A percentile compares a stretch with the other conserved stretches of the same genome.
Conservation (phyloP, 169 alveolate species). For the Sarcocystis neurona region DNA sequence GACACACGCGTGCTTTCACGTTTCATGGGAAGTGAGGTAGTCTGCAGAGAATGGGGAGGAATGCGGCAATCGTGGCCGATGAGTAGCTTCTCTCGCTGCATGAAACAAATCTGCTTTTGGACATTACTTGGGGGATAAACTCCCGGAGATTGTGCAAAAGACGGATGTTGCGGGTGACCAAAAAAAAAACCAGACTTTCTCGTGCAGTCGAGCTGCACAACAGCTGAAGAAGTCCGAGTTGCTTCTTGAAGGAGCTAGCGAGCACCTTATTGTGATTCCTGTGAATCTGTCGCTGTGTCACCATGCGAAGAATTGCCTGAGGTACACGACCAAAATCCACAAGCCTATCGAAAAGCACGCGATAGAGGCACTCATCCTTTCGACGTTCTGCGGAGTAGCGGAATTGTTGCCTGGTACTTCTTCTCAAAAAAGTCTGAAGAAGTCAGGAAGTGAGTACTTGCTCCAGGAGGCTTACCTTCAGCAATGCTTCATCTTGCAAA, state of each 20-base stretch:
- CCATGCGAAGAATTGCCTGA: slow-evolving; percentile 2
- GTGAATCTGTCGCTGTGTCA: neutral
- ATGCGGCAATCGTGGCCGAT: too few relatives aligned
- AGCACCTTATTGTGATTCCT: neutral
- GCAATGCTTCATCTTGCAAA: too few relatives aligned
- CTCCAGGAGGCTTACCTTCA: too few relatives aligned
- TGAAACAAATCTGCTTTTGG: neutral
- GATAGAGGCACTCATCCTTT: too few relatives aligned
- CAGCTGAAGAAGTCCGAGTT: neutral
- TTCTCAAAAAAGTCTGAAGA: too few relatives aligned
- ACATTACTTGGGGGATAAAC: slow-evolving; percentile 44
- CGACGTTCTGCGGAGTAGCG: too few relatives aligned
- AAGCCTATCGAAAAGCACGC: neutral
- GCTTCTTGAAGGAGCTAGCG: neutral
- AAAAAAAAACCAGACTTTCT: slow-evolving; percentile 29
- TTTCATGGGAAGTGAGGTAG: too few relatives aligned
- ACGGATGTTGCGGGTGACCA: slow-evolving; percentile 5
- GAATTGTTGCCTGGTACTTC: too few relatives aligned
- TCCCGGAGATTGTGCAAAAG: neutral
- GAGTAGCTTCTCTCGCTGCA: too few relatives aligned
- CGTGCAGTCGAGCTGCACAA: neutral
- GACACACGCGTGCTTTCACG: too few relatives aligned
- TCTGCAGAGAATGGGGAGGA: too few relatives aligned
- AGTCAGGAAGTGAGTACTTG: too few relatives aligned
- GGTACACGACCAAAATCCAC: neutral